phyloP scores from a whole-genome alignment of 2,329 filamentous ascomycete species.

The Hypoxylon sp. region DNA sequence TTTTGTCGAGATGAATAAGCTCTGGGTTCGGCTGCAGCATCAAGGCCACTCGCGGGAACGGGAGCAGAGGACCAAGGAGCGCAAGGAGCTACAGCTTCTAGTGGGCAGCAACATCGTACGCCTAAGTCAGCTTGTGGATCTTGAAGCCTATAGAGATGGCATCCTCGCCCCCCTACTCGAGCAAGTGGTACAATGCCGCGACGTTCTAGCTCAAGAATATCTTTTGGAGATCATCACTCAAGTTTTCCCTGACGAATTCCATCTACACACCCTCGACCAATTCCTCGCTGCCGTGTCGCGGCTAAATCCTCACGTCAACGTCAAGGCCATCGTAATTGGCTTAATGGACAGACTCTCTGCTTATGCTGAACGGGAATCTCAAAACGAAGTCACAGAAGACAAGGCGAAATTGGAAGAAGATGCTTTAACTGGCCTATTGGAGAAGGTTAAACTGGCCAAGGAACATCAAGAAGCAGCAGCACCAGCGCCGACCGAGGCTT shows the following conservation, averaged over 20 bases:
- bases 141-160: conserved; percentile 91
- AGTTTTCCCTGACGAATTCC: conserved; percentile 98
- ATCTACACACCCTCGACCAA: conserved; percentile 95
- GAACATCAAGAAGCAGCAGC: conserved; percentile 56
- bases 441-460: conserved; percentile 79
- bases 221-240: conserved; percentile 98
- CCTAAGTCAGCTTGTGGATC: conserved; percentile 92
- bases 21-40: conserved; percentile 97
- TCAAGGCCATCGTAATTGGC: conserved; percentile 97
- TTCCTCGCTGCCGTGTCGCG: conserved; percentile 93
- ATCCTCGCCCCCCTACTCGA: conserved; percentile 92
- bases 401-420: conserved; percentile 85
- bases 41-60: conserved; percentile 96
- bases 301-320: conserved; percentile 94
- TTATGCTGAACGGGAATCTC: conserved; percentile 90
- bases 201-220: conserved; percentile 97
- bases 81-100: conserved; percentile 93
- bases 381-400: conserved; percentile 76
- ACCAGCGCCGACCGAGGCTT: conserved; percentile 46
- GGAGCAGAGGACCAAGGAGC: conserved; percentile 91
- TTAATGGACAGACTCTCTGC: conserved; percentile 96
- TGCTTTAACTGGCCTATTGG: conserved; percentile 80
- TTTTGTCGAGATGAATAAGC: conserved; percentile 99
- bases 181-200: conserved; percentile 96
- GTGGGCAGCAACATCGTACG: conserved; percentile 97